These are phyloP conservation scores for Canavalia ensiformis DNA, from an alignment of 306 rosid species.

Conservation along the genomic window DNA sequence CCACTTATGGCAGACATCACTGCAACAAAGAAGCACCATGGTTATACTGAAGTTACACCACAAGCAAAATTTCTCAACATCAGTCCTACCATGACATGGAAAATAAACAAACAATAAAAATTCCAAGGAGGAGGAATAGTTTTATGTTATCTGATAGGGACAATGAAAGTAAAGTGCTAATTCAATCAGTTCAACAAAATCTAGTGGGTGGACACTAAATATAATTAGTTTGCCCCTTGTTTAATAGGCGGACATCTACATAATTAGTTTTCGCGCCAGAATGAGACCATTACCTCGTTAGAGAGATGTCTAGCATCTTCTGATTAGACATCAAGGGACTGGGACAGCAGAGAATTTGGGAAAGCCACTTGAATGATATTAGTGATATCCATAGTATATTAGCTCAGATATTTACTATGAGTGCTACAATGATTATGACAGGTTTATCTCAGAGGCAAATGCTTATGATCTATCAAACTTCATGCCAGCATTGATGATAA, in stretches of 20 bases:
- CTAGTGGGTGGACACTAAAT: neutral
- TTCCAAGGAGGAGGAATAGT: neutral
- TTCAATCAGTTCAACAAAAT: conserved; percentile 44
- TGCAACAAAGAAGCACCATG: conserved; percentile 56
- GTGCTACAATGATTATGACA: conserved; percentile 1
- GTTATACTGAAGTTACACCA: conserved; percentile 40
- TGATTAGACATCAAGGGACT: neutral
- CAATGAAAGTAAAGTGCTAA: conserved; percentile 27
- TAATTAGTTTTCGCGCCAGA: neutral
- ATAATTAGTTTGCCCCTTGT: neutral
- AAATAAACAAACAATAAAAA: conserved; percentile 20
- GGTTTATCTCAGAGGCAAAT: conserved; percentile 18
- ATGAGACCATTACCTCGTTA: neutral
- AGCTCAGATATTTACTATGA: neutral
- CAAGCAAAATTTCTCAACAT: conserved; percentile 5
- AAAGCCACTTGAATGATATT: conserved; percentile 21
- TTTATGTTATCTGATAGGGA: conserved; percentile 26
- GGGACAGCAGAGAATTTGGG: neutral
- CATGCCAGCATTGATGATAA: conserved; percentile 3
- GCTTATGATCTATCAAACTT: conserved; percentile 2
- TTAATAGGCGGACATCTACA: neutral
- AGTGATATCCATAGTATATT: neutral
- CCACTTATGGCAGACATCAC: conserved; percentile 98
- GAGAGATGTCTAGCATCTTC: neutral
- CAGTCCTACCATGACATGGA: neutral